These are phyloP conservation scores for Arthrobotrys pseudoclavata DNA, from an alignment of 2,329 filamentous ascomycete genomes.

Conservation along the genomic window DNA sequence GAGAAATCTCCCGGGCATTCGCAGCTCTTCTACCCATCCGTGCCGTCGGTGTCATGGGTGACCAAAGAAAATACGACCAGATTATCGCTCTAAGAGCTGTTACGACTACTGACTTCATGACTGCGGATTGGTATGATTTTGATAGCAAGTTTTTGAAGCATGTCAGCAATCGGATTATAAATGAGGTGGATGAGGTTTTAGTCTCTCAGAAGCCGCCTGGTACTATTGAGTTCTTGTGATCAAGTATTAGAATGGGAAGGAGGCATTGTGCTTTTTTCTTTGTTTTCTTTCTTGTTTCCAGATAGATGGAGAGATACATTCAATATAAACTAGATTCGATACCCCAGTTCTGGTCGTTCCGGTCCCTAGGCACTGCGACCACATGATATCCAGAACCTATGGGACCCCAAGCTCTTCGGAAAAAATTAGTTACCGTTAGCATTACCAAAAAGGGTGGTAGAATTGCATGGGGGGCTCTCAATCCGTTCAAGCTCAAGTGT, in stretches of 20 bases:
- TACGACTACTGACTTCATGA: constrained; percentile 79
- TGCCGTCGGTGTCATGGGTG: constrained; percentile 78
- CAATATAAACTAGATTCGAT: constrained; percentile 7
- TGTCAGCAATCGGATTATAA: constrained; percentile 78
- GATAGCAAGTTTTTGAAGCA: constrained; percentile 75
- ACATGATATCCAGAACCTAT: not conserved
- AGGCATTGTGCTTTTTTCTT: constrained; percentile 4
- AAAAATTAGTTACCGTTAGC: not conserved
- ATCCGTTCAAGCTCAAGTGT: not conserved
- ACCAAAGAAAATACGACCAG: constrained; percentile 76
- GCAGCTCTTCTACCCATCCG: constrained; percentile 77
- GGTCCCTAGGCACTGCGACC: too few relatives aligned
- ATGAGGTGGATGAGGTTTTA: constrained; percentile 75
- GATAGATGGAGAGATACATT: constrained; percentile 26
- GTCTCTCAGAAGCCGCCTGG: constrained; percentile 78
- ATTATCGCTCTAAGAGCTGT: constrained; percentile 75
- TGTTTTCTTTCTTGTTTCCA: not conserved
- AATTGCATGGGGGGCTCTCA: constrained; percentile 1
- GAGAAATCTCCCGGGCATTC: constrained; percentile 78
- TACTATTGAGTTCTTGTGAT: constrained; percentile 81
- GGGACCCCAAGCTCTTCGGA: not conserved
- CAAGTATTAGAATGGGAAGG: constrained; percentile 18
- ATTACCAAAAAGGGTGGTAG: constrained; percentile 13
- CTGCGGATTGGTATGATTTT: constrained; percentile 78
- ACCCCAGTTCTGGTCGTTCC: not conserved